These are phyloP conservation scores for Aspergillus jensenii DNA, from an alignment of 2,329 filamentous ascomycete species.

Conservation along the genomic window DNA sequence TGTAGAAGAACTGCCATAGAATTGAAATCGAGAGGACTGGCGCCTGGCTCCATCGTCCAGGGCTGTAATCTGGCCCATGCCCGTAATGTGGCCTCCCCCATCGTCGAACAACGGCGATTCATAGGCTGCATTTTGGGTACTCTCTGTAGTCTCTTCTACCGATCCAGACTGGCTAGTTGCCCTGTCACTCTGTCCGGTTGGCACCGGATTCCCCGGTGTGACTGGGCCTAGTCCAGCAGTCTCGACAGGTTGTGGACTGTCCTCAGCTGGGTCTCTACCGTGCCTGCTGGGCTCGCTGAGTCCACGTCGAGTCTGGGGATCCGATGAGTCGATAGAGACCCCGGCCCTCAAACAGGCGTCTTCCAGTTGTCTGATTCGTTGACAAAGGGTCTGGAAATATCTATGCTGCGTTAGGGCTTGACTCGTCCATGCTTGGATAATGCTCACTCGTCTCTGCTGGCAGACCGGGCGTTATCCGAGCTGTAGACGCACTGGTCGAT, in stretches of 20 bases:
- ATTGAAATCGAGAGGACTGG: background rate
- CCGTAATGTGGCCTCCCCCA: background rate
- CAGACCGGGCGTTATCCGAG: background rate
- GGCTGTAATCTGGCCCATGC: constrained; percentile 3
- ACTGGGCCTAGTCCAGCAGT: background rate
- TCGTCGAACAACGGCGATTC: constrained; percentile 4
- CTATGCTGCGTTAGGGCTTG: background rate
- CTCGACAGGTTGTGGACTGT: background rate
- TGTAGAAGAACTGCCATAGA: constrained; percentile 6
- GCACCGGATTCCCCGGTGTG: too few species aligned
- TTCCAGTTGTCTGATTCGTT: constrained; percentile 3
- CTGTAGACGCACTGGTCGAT: constrained; percentile 4
- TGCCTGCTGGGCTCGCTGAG: too few species aligned
- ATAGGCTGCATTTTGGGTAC: background rate
- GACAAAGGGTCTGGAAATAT: background rate
- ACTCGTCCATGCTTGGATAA: background rate
- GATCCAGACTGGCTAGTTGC: background rate
- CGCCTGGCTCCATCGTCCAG: background rate
- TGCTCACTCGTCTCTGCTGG: constrained; percentile 2
- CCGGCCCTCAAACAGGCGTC: background rate
- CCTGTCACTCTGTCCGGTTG: background rate
- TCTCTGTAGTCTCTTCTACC: background rate
- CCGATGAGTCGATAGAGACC: background rate
- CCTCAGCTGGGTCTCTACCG: background rate
- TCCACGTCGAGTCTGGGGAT: background rate